phyloP scores from a whole-genome alignment of 305 asterid species.

The Withania somnifera region DNA sequence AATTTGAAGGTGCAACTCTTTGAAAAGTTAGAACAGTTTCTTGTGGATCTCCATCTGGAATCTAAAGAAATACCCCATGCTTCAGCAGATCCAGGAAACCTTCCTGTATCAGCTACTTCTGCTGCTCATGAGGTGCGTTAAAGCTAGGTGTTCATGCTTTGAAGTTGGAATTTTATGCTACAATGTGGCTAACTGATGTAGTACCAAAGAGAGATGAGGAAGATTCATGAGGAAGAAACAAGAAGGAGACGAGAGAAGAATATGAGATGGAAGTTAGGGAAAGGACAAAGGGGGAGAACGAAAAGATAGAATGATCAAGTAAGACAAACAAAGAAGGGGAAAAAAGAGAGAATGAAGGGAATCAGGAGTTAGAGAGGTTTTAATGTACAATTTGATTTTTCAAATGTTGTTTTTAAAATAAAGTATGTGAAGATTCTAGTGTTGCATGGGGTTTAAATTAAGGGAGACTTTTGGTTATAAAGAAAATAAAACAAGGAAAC shows the following conservation, averaged over 20 bases:
- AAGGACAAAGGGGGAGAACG: background rate
- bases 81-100: slow-evolving; percentile 31
- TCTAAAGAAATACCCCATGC: slow-evolving; percentile 36
- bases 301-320: background rate
- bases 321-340: background rate
- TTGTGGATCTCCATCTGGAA: slow-evolving; percentile 72
- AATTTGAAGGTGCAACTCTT: slow-evolving; percentile 76
- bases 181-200: background rate
- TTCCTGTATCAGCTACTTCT: slow-evolving; percentile 28
- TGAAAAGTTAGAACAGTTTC: slow-evolving; percentile 89
- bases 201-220: background rate
- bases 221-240: background rate
- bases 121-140: slow-evolving; percentile 60
- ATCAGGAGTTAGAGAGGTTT: background rate
- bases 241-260: background rate
- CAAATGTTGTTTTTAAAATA: background rate
- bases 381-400: background rate
- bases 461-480: background rate
- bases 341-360: background rate
- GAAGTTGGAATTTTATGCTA: background rate
- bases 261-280: background rate
- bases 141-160: background rate
- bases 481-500: background rate
- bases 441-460: background rate
- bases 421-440: background rate